Conservation (phyloP, 306 rosid genomes). For the Herpetospermum pedunculosum region DNA sequence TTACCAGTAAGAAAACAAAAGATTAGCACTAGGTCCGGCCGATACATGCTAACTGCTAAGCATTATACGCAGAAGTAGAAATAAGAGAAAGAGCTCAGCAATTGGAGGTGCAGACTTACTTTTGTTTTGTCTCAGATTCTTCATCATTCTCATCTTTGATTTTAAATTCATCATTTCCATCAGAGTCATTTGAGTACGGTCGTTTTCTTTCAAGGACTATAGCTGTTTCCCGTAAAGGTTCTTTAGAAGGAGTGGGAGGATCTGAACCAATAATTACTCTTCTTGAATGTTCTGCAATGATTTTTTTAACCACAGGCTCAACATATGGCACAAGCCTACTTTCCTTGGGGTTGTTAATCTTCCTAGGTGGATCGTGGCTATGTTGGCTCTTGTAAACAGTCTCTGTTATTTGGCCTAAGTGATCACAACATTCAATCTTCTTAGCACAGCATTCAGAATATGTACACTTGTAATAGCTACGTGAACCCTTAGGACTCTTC, state of each 20-base stretch:
- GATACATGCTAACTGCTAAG: background rate
- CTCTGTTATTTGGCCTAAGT: slow-evolving; percentile 47
- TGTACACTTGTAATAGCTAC: slow-evolving; percentile 88
- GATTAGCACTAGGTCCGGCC: background rate
- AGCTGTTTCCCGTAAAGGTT: slow-evolving; percentile 31
- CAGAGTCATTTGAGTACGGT: slow-evolving; percentile 24
- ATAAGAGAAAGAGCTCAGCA: background rate
- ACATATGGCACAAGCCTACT: slow-evolving; percentile 25
- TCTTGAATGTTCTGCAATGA: slow-evolving; percentile 25
- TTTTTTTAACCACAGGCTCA: slow-evolving; percentile 33
- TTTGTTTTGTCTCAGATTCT: slow-evolving; percentile 52
- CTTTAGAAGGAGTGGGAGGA: slow-evolving; percentile 43
- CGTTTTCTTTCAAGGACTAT: slow-evolving; percentile 39
- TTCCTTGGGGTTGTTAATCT: slow-evolving; percentile 36
- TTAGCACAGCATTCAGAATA: slow-evolving; percentile 60
- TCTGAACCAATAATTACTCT: slow-evolving; percentile 34
- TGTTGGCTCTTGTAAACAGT: slow-evolving; percentile 73
- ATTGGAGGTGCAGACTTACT: slow-evolving; percentile 36
- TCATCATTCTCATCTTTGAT: slow-evolving; percentile 51
- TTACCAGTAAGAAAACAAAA: slow-evolving; percentile 18
- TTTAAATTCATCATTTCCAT: slow-evolving; percentile 36
- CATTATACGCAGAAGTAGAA: background rate
- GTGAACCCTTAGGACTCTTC: slow-evolving; percentile 85
- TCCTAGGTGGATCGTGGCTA: slow-evolving; percentile 70
- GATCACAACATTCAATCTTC: slow-evolving; percentile 78